Percentiles rank a stretch among this genome's conserved stretches.
phyloP scores from a whole-genome alignment of 805 yeast genomes.

The Metschnikowia continentalis region DNA sequence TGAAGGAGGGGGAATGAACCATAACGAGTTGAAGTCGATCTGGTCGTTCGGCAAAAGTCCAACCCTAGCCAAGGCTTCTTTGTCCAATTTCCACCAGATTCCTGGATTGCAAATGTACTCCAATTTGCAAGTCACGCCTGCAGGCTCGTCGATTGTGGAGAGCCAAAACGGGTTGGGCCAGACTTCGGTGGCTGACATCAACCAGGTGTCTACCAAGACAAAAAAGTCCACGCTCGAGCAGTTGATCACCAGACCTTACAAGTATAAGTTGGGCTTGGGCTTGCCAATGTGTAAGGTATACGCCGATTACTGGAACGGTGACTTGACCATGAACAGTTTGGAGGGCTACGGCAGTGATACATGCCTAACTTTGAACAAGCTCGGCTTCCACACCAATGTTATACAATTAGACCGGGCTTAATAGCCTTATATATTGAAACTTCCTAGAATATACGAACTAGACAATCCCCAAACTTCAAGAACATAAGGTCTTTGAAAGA shows the following conservation, averaged over 20 bases:
- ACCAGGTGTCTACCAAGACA: constrained; percentile 24
- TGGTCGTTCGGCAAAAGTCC: constrained; percentile 88
- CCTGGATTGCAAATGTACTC: constrained; percentile 56
- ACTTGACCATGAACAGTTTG: constrained; percentile 70
- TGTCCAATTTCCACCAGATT: constrained; percentile 62
- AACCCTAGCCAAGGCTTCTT: constrained; percentile 51
- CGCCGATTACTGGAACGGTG: constrained; percentile 97
- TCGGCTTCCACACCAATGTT: constrained; percentile 63
- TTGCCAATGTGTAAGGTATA: constrained; percentile 90
- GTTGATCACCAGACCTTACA: constrained; percentile 68
- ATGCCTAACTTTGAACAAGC: constrained; percentile 68
- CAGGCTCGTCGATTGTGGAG: constrained; percentile 35
- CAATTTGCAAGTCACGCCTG: constrained; percentile 37
- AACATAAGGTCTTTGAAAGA: no score
- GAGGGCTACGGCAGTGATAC: constrained; percentile 94
- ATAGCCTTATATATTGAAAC: neutral
- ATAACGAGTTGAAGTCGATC: constrained; percentile 53
- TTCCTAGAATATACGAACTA: neutral
- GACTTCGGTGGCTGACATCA: constrained; percentile 42
- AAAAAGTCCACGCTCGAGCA: constrained; percentile 54
- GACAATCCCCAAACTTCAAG: neutral
- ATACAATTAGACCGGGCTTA: constrained; percentile 70
- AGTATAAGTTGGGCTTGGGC: constrained; percentile 78
- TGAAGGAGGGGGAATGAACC: constrained; percentile 82
- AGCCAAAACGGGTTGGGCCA: constrained; percentile 24